Conservation (phyloP, 2,329 filamentous ascomycete species). For the Bipolaris cookei region DNA sequence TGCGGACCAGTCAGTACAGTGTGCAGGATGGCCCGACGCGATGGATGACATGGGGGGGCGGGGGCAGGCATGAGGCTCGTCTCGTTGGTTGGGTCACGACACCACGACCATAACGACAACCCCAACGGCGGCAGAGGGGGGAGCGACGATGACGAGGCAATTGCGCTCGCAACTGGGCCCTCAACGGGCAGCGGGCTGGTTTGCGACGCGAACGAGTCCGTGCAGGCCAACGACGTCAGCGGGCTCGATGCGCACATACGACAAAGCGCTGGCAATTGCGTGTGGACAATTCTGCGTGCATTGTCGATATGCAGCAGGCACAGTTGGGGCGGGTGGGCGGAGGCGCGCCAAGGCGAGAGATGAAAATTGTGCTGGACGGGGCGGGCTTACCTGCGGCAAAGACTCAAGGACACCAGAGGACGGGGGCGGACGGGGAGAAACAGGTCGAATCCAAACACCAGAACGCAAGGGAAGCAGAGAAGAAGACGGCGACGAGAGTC, state of each 20-base stretch:
- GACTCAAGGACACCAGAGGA: conserved; percentile 28
- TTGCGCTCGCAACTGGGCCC: background rate
- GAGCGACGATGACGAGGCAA: background rate
- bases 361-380: conserved; percentile 34
- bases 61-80: conserved; percentile 28
- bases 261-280: conserved; percentile 5
- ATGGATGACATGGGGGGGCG: conserved; percentile 40
- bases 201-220: conserved; percentile 12
- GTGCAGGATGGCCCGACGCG: conserved; percentile 26
- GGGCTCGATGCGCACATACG: conserved; percentile 12
- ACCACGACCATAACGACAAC: background rate
- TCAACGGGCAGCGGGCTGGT: background rate
- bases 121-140: no score
- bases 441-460: conserved; percentile 37
- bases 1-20: conserved; percentile 28
- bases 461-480: conserved; percentile 45
- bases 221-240: conserved; percentile 33
- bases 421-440: conserved; percentile 22
- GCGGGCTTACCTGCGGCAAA: conserved; percentile 29
- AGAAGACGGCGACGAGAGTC: conserved; percentile 19
- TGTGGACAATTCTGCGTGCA: conserved; percentile 3
- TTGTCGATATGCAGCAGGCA: conserved; percentile 8
- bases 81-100: conserved; percentile 12
- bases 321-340: conserved; percentile 6
- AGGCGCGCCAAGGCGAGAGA: conserved; percentile 30